phyloP scores from a whole-genome alignment of 192 early-diverging fungal species.

The Irineochytrium annulatum region DNA sequence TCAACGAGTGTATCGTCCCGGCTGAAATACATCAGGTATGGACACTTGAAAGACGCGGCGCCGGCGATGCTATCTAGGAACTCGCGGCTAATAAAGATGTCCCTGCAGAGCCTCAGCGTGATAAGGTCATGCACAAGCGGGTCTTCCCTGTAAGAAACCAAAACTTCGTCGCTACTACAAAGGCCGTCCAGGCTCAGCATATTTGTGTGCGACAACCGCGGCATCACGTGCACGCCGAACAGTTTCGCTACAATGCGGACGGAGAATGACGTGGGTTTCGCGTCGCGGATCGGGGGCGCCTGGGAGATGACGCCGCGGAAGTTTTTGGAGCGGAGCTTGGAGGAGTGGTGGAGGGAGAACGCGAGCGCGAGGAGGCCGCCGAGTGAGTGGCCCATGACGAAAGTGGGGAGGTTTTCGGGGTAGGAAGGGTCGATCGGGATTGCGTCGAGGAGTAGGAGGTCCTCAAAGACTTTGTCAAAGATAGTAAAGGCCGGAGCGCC shows the following conservation, averaged over 20 bases:
- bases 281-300: slow-evolving; percentile 12
- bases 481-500: background rate
- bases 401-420: slow-evolving; percentile 31
- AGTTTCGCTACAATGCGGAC: background rate
- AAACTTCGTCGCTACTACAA: slow-evolving; percentile 8
- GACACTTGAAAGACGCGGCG: slow-evolving; percentile 4
- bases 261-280: background rate
- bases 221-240: slow-evolving; percentile 9
- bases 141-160: slow-evolving; percentile 11
- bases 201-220: slow-evolving; percentile 7
- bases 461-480: slow-evolving; percentile 33
- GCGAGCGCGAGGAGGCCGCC: slow-evolving; percentile 33
- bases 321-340: slow-evolving; percentile 6
- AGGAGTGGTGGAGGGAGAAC: slow-evolving; percentile 11
- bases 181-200: slow-evolving; percentile 9
- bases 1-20: slow-evolving; percentile 6
- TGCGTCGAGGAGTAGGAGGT: slow-evolving; percentile 39
- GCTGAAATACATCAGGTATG: slow-evolving; percentile 20
- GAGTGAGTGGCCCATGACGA: slow-evolving; percentile 45
- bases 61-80: background rate
- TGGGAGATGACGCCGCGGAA: slow-evolving; percentile 22
- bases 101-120: slow-evolving; percentile 6
- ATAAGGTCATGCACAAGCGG: slow-evolving; percentile 16
- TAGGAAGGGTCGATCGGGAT: slow-evolving; percentile 30
- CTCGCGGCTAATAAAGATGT: slow-evolving; percentile 6